Percentiles rank a stretch among this genome's conserved stretches.
phyloP scores from a whole-genome alignment of 352 stramenopile species.

The Globisporangium nagaii region DNA sequence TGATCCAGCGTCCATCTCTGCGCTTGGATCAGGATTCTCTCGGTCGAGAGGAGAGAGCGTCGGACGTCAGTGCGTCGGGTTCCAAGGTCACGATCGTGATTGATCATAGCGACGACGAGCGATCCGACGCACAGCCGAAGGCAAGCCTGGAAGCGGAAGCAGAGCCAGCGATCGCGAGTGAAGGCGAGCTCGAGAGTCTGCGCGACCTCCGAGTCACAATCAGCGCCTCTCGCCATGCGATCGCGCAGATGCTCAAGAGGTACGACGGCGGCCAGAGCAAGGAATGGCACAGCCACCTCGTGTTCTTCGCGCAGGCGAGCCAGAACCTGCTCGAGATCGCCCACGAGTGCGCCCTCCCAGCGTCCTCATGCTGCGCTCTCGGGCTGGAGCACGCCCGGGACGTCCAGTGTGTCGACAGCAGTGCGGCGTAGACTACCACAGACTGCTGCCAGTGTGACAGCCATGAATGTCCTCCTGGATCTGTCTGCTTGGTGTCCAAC shows the following conservation, averaged over 20 bases:
- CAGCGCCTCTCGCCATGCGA: neutral
- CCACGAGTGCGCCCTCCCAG: neutral
- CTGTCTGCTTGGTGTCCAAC: too few relatives aligned
- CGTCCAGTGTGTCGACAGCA: neutral
- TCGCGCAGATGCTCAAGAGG: slow-evolving; percentile 2
- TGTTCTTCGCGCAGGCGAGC: slow-evolving; percentile 10
- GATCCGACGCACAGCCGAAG: neutral
- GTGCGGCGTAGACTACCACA: neutral
- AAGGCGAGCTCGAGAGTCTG: neutral
- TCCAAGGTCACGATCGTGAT: neutral
- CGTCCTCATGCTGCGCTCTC: neutral
- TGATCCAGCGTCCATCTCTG: slow-evolving; percentile 42
- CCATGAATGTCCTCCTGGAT: too few relatives aligned
- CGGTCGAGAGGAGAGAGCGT: neutral
- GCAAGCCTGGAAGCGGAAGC: too few relatives aligned
- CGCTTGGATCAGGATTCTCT: slow-evolving; percentile 1
- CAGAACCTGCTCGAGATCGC: slow-evolving; percentile 9
- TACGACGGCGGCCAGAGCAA: slow-evolving; percentile 3
- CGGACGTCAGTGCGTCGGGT: neutral
- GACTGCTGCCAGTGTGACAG: too few relatives aligned
- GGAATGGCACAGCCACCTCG: slow-evolving; percentile 5
- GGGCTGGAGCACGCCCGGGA: neutral
- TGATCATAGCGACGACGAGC: neutral
- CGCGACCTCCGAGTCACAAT: slow-evolving; percentile 2
- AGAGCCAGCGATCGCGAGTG: neutral